phyloP scores from a whole-genome alignment of 805 yeast genomes.

The Schwanniomyces vanrijiae region DNA sequence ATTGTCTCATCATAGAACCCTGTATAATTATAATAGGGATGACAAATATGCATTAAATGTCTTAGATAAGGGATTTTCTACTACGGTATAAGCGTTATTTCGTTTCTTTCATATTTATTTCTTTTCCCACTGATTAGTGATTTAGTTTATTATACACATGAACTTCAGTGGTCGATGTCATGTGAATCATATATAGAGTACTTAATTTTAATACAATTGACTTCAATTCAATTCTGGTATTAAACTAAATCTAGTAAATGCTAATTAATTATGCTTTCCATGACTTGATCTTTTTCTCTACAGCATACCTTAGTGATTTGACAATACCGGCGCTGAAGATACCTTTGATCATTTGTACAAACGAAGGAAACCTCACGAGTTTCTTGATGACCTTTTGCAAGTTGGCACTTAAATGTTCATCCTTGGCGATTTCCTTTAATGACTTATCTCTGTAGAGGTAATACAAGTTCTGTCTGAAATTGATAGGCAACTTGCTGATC shows the following conservation, averaged over 20 bases:
- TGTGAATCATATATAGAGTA: background rate
- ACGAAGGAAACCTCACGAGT: conserved; percentile 69
- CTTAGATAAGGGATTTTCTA: conserved; percentile 17
- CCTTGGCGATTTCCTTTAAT: conserved; percentile 42
- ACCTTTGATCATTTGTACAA: conserved; percentile 79
- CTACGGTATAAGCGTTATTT: background rate
- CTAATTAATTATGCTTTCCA: conserved; percentile 1
- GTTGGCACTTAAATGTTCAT: conserved; percentile 26
- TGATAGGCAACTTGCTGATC: conserved; percentile 47
- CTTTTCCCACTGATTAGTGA: background rate
- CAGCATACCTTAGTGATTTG: conserved; percentile 71
- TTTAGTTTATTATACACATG: background rate
- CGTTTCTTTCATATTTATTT: background rate
- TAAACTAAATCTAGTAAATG: background rate
- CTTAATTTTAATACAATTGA: background rate
- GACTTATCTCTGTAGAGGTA: conserved; percentile 27
- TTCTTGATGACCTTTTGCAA: conserved; percentile 15
- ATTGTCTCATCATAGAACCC: background rate
- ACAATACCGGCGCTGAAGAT: conserved; percentile 80
- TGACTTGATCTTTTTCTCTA: conserved; percentile 56
- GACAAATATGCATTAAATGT: conserved; percentile 17
- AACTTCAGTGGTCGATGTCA: background rate
- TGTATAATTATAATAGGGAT: conserved; percentile 7
- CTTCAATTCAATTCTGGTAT: background rate
- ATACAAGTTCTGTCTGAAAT: conserved; percentile 44